phyloP scores from a whole-genome alignment of 1,284 basidiomycete species.

The Stereum hirsutum region DNA sequence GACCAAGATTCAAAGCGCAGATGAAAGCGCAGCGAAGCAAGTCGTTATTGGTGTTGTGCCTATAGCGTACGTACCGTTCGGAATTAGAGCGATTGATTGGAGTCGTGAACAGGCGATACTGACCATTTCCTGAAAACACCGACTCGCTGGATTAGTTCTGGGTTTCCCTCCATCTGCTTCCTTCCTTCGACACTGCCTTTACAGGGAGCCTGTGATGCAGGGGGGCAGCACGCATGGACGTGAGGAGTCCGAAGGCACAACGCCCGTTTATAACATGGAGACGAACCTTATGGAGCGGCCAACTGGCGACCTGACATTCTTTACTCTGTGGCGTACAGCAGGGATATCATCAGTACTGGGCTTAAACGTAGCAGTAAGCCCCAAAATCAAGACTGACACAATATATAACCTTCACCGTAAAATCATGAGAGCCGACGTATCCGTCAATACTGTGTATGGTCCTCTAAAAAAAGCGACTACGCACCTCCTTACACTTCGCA shows the following conservation, averaged over 20 bases:
- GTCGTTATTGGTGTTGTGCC: conserved; percentile 1
- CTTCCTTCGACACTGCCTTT: neutral
- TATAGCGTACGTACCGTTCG: neutral
- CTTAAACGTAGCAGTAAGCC: neutral
- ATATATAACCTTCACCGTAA: neutral
- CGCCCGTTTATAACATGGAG: neutral
- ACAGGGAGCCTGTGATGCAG: neutral
- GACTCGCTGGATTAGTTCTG: conserved; percentile 1
- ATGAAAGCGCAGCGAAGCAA: neutral
- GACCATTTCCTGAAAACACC: conserved; percentile 4
- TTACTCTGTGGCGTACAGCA: neutral
- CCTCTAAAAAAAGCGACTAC: neutral
- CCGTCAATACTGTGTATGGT: too few relatives aligned
- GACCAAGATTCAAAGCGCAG: conserved; percentile 2
- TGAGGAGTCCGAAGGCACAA: neutral
- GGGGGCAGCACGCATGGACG: neutral
- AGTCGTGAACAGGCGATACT: neutral
- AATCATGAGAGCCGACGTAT: too few relatives aligned
- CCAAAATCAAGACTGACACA: neutral
- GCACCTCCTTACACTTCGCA: conserved; percentile 2
- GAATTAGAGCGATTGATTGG: neutral
- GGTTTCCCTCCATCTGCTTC: neutral
- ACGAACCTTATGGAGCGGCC: conserved; percentile 3
- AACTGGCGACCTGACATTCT: conserved; percentile 3
- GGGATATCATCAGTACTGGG: neutral